Evolutionary conservation across 2,329 filamentous ascomycete species (phyloP), one percentile per base, ranked within the genome.

Genomic region (Beauveria sp.): DNA sequence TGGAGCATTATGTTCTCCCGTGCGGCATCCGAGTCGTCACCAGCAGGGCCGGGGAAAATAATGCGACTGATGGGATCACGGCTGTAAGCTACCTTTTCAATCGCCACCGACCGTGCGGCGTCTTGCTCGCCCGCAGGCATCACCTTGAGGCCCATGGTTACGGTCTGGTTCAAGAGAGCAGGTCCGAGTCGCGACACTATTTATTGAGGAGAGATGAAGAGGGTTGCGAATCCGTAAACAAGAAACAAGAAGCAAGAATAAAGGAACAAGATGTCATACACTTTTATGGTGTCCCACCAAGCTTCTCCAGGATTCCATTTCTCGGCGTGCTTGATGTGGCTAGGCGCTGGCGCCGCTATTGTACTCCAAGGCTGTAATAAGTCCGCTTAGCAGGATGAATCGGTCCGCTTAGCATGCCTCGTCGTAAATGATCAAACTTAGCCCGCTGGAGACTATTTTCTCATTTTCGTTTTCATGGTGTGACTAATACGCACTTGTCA

Each of bases 31-130:
- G 63, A 52, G 10, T 65, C 69, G 10, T 65, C 58, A 1, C 65
- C 57, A 45, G 67, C 66, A 4, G 68, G 67, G 1, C 67, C 66
- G 1, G 72, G 70, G 55, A 71, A 75, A 1, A 80, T 69, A 20
- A 74, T 65, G 2, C 55, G 18, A 54, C 66, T 71, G 57, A 74
- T 66, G 12, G 70, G 65, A 46, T 69, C 34, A 6, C 22, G 20
- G 6, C 51, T 31, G 52, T 60, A 63, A 6, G 62, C 62, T 12
- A 51, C 24, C 24, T 61, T 58, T 53, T 63, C 62, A 48, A 63
- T 63, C 7, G 34, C 62, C 20, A 63, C 52, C n/a, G 58, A 49
- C 16, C 62, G 57, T 7, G 45, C 57, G 48, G 40, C 58, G 40
- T 63, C 62, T 57, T 51, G 14, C 40, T 45, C 51, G 48, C 57